phyloP scores from a whole-genome alignment of 2,329 filamentous ascomycete genomes.

The Ascochyta koolunga region DNA sequence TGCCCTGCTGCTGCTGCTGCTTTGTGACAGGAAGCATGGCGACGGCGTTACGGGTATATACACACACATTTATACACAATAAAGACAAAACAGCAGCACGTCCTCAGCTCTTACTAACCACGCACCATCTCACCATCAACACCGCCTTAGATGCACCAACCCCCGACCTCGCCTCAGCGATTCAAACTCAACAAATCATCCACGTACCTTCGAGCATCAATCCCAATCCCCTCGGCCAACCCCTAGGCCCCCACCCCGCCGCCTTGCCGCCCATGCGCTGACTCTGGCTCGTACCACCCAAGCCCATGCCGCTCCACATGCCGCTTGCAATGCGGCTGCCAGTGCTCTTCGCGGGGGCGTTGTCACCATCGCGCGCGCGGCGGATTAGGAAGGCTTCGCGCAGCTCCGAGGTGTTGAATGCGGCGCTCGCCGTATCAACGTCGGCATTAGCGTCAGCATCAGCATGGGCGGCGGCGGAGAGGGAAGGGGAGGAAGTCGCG shows the following conservation, averaged over 20 bases:
- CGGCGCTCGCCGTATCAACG: not conserved
- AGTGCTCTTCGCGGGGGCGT: constrained; percentile 24
- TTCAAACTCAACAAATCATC: constrained; percentile 72
- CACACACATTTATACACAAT: no score
- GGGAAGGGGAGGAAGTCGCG: no score
- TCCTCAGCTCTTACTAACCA: not conserved
- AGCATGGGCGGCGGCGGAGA: no score
- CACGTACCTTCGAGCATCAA: constrained; percentile 77
- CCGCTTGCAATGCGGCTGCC: constrained; percentile 39
- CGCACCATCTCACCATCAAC: no score
- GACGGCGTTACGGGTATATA: constrained; percentile 20
- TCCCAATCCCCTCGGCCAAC: constrained; percentile 74
- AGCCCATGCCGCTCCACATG: constrained; percentile 38
- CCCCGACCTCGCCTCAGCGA: constrained; percentile 28
- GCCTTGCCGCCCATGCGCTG: constrained; percentile 46
- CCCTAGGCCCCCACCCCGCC: constrained; percentile 63
- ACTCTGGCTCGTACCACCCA: constrained; percentile 17
- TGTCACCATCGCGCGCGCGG: constrained; percentile 45
- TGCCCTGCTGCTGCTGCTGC: not conserved
- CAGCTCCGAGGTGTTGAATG: constrained; percentile 39
- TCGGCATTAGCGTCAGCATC: constrained; percentile 12
- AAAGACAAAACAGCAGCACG: not conserved
- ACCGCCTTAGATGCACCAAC: no score
- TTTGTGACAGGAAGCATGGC: constrained; percentile 22
- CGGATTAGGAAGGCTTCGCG: constrained; percentile 53